Base-by-base conservation (phyloP, 2,329 filamentous ascomycete species). In the Ophiosphaerella narmari region DNA sequence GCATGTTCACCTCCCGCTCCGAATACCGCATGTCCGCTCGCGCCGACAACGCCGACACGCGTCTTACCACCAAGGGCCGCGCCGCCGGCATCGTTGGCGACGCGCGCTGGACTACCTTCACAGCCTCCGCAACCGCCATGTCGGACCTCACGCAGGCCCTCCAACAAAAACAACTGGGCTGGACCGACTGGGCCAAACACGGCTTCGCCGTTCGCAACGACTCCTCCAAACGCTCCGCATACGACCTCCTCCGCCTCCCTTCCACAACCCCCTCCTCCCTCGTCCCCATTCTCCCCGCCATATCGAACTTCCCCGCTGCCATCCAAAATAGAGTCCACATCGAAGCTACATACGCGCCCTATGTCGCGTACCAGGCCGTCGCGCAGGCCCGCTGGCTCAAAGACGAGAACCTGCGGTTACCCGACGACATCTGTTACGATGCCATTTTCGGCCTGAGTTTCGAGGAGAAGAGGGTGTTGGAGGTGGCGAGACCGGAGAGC, bases 1-100 rank as follows among this genome's bases (percentile, higher is more conserved):
- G 94, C 60, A 97, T 99, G 92, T 99, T 99, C 77, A 99, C 94
- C 2, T 89, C 90, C 5, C 86, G 94, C 57, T 96, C 89, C 75
- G 94, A 99, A 76, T 99, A 95, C 74, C 89, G 94, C 55, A 92
- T 99, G 82, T 90, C 88, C 37, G 86, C 91, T 2, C 88, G 94
- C 55, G 88, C 94, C 39, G 94, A 99, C 77, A 99, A 99, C 68
- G 94, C 94, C 32, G 94, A 99, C 74, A 74, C 88, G 5, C 86
- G 94, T 2, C 84, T 99, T 26, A 97, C 94, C 0, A 80, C 82
- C 26, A 87, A 87, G 70, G 94, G 91, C 8, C 86, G 87, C 48
- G 77, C 80, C 12, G 89, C 87, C 63, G 92, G 93, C 42, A 83
- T 94, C 14, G 86, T 99, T 2, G 79, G 85, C n/a, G 87, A 95